Evolutionary conservation across 2,329 filamentous ascomycete species (phyloP).

Genomic region (Xenosphaeropsis pyriputrescens): DNA sequence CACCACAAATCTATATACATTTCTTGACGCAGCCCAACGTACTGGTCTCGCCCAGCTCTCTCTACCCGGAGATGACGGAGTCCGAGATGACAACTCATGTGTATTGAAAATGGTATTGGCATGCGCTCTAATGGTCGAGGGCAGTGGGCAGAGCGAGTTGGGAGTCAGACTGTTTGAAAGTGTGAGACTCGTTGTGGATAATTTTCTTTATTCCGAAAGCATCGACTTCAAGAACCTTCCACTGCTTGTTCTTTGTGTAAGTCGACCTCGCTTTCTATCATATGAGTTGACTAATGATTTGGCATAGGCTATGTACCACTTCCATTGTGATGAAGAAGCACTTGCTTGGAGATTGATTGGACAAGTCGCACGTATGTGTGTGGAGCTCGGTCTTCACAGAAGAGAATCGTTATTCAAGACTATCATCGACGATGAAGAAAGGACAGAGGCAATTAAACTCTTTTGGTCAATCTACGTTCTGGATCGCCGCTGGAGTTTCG

Average conservation of each 20-base stretch:
- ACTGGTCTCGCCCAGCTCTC: slow-evolving; percentile 39
- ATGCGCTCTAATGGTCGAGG: slow-evolving; percentile 63
- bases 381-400: slow-evolving; percentile 73
- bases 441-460: slow-evolving; percentile 51
- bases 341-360: slow-evolving; percentile 81
- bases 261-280: slow-evolving; percentile 36
- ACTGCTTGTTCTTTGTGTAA: slow-evolving; percentile 40
- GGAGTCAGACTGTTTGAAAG: slow-evolving; percentile 62
- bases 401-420: slow-evolving; percentile 54
- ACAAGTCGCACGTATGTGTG: slow-evolving; percentile 62
- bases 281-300: too few species aligned
- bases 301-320: slow-evolving; percentile 54
- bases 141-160: slow-evolving; percentile 61
- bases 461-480: slow-evolving; percentile 84
- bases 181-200: slow-evolving; percentile 58
- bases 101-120: slow-evolving; percentile 76
- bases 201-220: slow-evolving; percentile 35
- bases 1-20: slow-evolving; percentile 53
- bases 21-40: slow-evolving; percentile 52
- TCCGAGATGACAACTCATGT: slow-evolving; percentile 50
- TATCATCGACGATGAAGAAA: slow-evolving; percentile 54
- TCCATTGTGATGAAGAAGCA: slow-evolving; percentile 73
- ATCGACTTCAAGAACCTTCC: slow-evolving; percentile 42
- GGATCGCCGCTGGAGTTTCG: slow-evolving; percentile 78
- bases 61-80: slow-evolving; percentile 15